Evolutionary conservation across 331 rosid species (phyloP).

Genomic region (Acacia concinna): DNA sequence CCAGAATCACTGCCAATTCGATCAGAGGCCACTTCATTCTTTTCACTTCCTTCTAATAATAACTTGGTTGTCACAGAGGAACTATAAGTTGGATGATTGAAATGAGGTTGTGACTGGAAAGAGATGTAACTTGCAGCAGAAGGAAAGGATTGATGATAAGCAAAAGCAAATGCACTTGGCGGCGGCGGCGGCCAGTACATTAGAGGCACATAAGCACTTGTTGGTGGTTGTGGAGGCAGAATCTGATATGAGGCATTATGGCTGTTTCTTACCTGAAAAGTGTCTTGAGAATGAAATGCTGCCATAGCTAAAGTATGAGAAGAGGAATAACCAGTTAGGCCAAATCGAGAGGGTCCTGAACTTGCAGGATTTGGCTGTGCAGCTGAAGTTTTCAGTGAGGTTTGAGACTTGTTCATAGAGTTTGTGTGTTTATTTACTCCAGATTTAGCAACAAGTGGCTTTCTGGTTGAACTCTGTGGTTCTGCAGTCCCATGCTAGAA

Average conservation of each 20-base stretch:
- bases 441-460: conserved; percentile 43
- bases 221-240: conserved; percentile 53
- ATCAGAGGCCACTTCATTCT: conserved; percentile 38
- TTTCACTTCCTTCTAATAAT: conserved; percentile 38
- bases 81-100: conserved; percentile 35
- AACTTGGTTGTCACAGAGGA: conserved; percentile 35
- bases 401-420: conserved; percentile 35
- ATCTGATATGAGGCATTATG: conserved; percentile 43
- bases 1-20: conserved; percentile 51
- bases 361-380: conserved; percentile 32
- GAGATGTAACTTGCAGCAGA: conserved; percentile 49
- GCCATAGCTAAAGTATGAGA: conserved; percentile 45
- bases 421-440: conserved; percentile 49
- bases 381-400: conserved; percentile 25
- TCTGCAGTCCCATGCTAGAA: conserved; percentile 49
- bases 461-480: conserved; percentile 41
- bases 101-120: conserved; percentile 56
- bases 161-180: conserved; percentile 53
- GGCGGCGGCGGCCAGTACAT: conserved; percentile 78
- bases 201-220: conserved; percentile 62
- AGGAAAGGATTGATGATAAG: conserved; percentile 58
- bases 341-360: conserved; percentile 49
- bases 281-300: conserved; percentile 45
- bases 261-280: conserved; percentile 37
- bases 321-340: conserved; percentile 47